Evolutionary conservation across 129 eudicot genomes (phyloP).

Genomic region (Chrysanthemum makinoi): DNA sequence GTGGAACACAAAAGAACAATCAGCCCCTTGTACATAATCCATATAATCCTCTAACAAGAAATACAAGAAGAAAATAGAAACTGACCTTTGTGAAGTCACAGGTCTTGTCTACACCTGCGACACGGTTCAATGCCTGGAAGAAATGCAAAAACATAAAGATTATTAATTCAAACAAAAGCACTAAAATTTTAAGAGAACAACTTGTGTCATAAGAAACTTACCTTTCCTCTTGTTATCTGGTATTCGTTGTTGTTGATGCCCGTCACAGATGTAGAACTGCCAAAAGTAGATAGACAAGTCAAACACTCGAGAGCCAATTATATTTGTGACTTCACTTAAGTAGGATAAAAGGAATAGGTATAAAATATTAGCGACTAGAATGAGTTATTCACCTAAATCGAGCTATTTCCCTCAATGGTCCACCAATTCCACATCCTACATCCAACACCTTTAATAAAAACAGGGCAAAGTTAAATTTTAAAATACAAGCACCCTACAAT

Average conservation of each 20-base stretch:
- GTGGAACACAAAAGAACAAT: conserved; percentile 6
- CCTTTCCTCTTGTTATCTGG: conserved; percentile 96
- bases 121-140: conserved; percentile 68
- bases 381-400: conserved; percentile 62
- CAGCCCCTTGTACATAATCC: background rate
- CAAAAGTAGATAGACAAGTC: conserved; percentile 15
- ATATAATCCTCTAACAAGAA: background rate
- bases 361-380: background rate
- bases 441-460: conserved; percentile 64
- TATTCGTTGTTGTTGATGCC: conserved; percentile 97
- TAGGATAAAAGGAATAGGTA: background rate
- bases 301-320: background rate
- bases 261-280: conserved; percentile 78
- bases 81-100: conserved; percentile 84
- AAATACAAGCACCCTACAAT: conserved; percentile 12
- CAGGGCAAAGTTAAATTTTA: conserved; percentile 10
- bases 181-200: background rate
- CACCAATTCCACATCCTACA: conserved; percentile 98
- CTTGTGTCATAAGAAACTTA: conserved; percentile 23
- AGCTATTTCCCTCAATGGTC: conserved; percentile 94
- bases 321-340: background rate
- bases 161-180: background rate
- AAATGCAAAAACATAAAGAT: conserved; percentile 2
- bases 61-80: conserved; percentile 7
- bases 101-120: conserved; percentile 72